A percentile compares a stretch with the other conserved stretches of the same genome.
Conservation (phyloP, 495 filamentous ascomycete genomes). For the Schizothecium vesticola region DNA sequence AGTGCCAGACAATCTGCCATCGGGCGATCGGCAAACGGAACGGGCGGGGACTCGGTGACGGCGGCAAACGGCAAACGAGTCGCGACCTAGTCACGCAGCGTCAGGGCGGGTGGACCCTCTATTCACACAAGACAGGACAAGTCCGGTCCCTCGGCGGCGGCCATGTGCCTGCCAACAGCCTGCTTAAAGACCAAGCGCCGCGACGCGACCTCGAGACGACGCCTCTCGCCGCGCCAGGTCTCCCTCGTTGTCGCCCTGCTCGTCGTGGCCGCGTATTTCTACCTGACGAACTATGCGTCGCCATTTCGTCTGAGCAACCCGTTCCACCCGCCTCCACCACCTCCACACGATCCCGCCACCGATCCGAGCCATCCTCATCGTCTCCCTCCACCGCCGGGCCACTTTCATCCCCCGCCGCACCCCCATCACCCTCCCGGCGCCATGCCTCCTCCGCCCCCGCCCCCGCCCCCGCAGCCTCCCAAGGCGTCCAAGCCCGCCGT, state of each 20-base stretch:
- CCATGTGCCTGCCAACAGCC: conserved; percentile 3
- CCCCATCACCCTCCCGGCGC: not conserved
- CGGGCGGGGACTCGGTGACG: not conserved
- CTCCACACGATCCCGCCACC: not conserved
- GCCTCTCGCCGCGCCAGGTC: not conserved
- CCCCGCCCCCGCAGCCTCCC: not conserved
- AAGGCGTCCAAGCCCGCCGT: conserved; percentile 29
- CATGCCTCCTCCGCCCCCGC: not conserved
- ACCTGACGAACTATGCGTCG: not conserved
- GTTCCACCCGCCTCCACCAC: not conserved
- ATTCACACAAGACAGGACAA: not conserved
- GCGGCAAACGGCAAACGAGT: not conserved
- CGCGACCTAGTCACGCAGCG: not conserved
- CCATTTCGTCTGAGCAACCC: not conserved
- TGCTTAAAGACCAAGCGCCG: conserved; percentile 5
- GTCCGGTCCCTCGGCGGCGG: not conserved
- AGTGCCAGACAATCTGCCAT: not conserved
- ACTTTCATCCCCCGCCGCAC: not conserved
- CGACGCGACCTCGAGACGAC: not conserved
- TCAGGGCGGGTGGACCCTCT: not conserved
- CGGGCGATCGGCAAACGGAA: not conserved
- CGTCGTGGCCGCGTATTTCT: not conserved
- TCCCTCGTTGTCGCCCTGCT: not conserved
- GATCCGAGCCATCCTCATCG: not conserved
- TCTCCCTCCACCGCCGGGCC: not conserved